These are phyloP conservation scores for Zychaea mexicana DNA, from an alignment of 371 early-diverging fungal genomes.

Conservation along the genomic window DNA sequence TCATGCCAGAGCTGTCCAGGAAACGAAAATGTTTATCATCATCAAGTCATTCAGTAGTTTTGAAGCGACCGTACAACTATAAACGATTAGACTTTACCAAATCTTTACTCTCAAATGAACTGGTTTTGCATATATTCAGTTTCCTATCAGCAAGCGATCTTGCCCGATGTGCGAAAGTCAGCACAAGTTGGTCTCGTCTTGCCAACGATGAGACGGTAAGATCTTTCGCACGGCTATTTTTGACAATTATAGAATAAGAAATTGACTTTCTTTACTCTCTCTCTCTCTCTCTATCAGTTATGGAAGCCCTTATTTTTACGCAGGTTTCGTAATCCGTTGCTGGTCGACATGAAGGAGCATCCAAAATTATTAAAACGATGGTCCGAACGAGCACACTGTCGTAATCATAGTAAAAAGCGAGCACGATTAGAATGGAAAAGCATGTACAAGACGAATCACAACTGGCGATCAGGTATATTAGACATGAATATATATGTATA, in stretches of 20 bases:
- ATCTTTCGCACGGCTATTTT: background rate
- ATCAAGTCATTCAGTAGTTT: background rate
- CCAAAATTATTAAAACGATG: slow-evolving; percentile 5
- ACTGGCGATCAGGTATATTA: slow-evolving; percentile 44
- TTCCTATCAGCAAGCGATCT: slow-evolving; percentile 43
- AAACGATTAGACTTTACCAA: slow-evolving; percentile 29
- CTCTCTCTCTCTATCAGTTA: too few relatives aligned
- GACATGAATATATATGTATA: background rate
- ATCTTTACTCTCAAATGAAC: slow-evolving; percentile 42
- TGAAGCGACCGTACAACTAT: background rate
- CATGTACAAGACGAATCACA: slow-evolving; percentile 43
- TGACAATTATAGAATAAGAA: background rate
- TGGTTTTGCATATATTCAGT: slow-evolving; percentile 47
- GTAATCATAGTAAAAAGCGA: background rate
- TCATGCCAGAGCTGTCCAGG: background rate
- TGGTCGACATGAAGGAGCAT: slow-evolving; percentile 4
- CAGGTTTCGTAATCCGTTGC: slow-evolving; percentile 29
- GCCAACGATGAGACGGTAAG: slow-evolving; percentile 53
- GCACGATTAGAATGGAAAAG: slow-evolving; percentile 37
- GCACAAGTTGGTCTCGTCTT: slow-evolving; percentile 37
- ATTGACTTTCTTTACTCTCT: background rate
- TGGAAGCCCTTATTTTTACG: slow-evolving; percentile 49
- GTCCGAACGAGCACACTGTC: background rate
- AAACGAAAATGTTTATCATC: slow-evolving; percentile 1
- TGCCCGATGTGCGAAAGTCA: slow-evolving; percentile 46